phyloP scores from a whole-genome alignment of 257 asterid species.

The Orobanche coerulescens region DNA sequence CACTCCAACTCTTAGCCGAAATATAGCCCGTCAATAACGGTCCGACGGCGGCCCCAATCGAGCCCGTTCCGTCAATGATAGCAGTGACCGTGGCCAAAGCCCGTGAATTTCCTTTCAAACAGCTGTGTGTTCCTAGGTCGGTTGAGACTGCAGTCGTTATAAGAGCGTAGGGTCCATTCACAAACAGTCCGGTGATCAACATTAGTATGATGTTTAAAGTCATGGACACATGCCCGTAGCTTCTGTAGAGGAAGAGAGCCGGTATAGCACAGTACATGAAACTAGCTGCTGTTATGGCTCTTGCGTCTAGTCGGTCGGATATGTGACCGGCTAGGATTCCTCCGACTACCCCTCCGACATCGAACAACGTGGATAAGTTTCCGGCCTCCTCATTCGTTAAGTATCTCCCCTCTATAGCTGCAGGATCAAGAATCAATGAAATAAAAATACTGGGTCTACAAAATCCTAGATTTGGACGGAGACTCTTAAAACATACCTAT shows the following conservation, averaged over 20 bases:
- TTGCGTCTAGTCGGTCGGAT: conserved; percentile 65
- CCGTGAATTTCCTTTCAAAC: conserved; percentile 73
- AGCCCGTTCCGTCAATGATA: conserved; percentile 93
- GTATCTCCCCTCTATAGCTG: conserved; percentile 84
- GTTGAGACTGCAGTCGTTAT: conserved; percentile 98
- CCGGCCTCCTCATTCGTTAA: conserved; percentile 75
- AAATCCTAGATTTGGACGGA: too few relatives aligned
- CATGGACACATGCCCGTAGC: conserved; percentile 75
- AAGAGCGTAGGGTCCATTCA: conserved; percentile 92
- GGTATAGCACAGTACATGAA: conserved; percentile 97
- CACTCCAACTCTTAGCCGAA: conserved; percentile 82
- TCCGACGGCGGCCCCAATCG: conserved; percentile 95
- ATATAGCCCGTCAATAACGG: conserved; percentile 87
- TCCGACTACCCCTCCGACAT: conserved; percentile 90
- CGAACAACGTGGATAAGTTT: conserved; percentile 77
- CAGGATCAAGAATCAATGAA: conserved; percentile 16
- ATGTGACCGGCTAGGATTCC: conserved; percentile 91
- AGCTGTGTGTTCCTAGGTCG: conserved; percentile 91
- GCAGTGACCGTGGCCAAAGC: conserved; percentile 96
- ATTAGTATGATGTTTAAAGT: conserved; percentile 56
- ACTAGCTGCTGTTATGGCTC: conserved; percentile 95
- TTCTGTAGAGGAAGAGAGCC: conserved; percentile 73
- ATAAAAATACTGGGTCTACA: conserved; percentile 21
- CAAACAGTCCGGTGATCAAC: conserved; percentile 78
- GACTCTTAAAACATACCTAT: not conserved